Evolutionary conservation across 371 early-diverging fungal genomes (phyloP).

Genomic region (Mortierella sp.): DNA sequence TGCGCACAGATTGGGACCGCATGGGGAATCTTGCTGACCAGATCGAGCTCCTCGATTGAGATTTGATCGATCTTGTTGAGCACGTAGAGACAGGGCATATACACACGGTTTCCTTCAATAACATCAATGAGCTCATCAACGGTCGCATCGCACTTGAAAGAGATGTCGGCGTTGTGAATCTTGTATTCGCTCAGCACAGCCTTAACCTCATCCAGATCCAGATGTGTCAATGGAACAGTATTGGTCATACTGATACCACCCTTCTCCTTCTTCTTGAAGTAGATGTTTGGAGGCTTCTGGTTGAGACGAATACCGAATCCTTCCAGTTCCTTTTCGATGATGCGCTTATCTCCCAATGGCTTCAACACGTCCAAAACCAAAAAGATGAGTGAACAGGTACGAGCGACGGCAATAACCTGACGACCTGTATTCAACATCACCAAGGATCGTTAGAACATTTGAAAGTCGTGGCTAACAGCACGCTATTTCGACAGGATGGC

Average conservation of each 20-base stretch:
- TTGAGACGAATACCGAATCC: slow-evolving; percentile 99
- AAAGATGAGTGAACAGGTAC: slow-evolving; percentile 94
- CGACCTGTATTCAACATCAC: slow-evolving; percentile 43
- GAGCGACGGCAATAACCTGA: slow-evolving; percentile 91
- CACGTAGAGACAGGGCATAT: slow-evolving; percentile 91
- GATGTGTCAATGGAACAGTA: slow-evolving; percentile 86
- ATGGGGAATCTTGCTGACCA: slow-evolving; percentile 98
- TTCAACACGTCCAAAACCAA: slow-evolving; percentile 97
- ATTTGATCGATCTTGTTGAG: slow-evolving; percentile 98
- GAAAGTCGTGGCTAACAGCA: no score
- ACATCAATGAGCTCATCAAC: slow-evolving; percentile 97
- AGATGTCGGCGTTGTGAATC: slow-evolving; percentile 94
- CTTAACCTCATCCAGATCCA: slow-evolving; percentile 89
- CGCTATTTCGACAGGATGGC: background rate
- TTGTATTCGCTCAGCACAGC: slow-evolving; percentile 92
- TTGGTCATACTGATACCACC: slow-evolving; percentile 94
- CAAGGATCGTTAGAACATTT: background rate
- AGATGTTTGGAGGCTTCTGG: slow-evolving; percentile 95
- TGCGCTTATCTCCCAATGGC: slow-evolving; percentile 92
- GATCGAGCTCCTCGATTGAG: slow-evolving; percentile 91
- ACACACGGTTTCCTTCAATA: slow-evolving; percentile 87
- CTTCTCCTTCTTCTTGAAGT: slow-evolving; percentile 93
- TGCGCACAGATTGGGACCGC: slow-evolving; percentile 98
- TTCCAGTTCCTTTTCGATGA: slow-evolving; percentile 99
- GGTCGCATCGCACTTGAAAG: slow-evolving; percentile 88